Percentiles rank a stretch among this genome's conserved stretches.
Conservation (phyloP, 805 yeast genomes). For the Ogataea philodendri region DNA sequence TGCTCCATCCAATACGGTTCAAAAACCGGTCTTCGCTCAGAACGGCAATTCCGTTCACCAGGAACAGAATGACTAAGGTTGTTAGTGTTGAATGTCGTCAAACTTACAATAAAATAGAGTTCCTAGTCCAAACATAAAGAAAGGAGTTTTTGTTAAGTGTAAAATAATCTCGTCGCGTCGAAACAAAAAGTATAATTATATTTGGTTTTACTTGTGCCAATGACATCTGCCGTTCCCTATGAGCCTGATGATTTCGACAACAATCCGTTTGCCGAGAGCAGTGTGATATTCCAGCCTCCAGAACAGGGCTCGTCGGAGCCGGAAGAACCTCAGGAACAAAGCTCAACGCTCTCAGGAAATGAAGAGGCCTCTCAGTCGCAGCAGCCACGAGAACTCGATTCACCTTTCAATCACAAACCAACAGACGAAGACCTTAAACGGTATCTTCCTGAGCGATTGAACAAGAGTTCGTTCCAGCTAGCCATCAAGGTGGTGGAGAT, state of each 20-base stretch:
- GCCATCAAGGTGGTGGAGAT: slow-evolving; percentile 60
- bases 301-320: slow-evolving; percentile 1
- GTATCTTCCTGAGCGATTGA: slow-evolving; percentile 51
- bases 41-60: slow-evolving; percentile 57
- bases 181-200: background rate
- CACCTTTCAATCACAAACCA: slow-evolving; percentile 30
- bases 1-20: slow-evolving; percentile 43
- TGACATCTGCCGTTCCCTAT: slow-evolving; percentile 39
- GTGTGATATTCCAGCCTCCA: slow-evolving; percentile 23
- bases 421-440: slow-evolving; percentile 42
- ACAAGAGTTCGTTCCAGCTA: slow-evolving; percentile 40
- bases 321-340: slow-evolving; percentile 1
- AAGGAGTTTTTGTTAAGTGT: background rate
- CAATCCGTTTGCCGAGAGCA: slow-evolving; percentile 58
- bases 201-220: slow-evolving; percentile 9
- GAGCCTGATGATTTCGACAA: slow-evolving; percentile 55
- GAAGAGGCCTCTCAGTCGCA: background rate
- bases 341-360: no score
- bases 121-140: slow-evolving; percentile 50
- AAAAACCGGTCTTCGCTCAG: slow-evolving; percentile 60
- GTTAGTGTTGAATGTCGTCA: slow-evolving; percentile 14
- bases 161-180: slow-evolving; percentile 11
- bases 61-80: slow-evolving; percentile 43
- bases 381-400: slow-evolving; percentile 11
- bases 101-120: slow-evolving; percentile 46